These are phyloP conservation scores for Sphaerulina musiva DNA, from an alignment of 2,329 filamentous ascomycete genomes.

Conservation along the genomic window DNA sequence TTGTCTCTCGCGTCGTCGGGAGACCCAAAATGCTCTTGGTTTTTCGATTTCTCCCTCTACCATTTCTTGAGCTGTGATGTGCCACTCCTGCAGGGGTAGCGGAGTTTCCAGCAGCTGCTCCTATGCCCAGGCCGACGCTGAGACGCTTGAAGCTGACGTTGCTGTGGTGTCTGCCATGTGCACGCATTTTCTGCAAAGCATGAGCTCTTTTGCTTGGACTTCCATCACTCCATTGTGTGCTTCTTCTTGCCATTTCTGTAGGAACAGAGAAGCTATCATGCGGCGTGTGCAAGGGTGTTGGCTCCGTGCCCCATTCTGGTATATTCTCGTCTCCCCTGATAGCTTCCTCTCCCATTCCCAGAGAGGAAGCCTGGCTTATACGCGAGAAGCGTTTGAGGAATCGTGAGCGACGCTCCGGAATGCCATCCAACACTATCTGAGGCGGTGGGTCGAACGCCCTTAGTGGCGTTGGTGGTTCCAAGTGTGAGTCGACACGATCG, in stretches of 20 bases:
- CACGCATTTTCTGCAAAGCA: conserved; percentile 23
- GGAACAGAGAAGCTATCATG: conserved; percentile 41
- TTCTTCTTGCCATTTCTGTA: conserved; percentile 36
- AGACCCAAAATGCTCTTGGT: conserved; percentile 23
- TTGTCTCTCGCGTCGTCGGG: conserved; percentile 26
- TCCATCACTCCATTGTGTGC: conserved; percentile 28
- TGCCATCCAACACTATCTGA: conserved; percentile 33
- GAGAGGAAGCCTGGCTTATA: conserved; percentile 33
- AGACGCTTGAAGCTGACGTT: conserved; percentile 20
- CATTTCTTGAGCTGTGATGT: conserved; percentile 4
- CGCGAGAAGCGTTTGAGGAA: conserved; percentile 32
- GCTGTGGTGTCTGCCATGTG: conserved; percentile 27
- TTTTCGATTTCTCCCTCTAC: conserved; percentile 15
- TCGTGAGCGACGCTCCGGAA: conserved; percentile 21
- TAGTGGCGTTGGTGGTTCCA: conserved; percentile 5
- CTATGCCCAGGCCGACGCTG: conserved; percentile 22
- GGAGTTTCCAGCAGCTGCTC: conserved; percentile 20
- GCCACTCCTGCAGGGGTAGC: conserved; percentile 2
- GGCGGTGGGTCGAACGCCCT: conserved; percentile 34
- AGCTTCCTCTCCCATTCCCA: conserved; percentile 36
- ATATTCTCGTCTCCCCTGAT: conserved; percentile 37
- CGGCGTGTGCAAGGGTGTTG: conserved; percentile 35
- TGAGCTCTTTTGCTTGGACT: conserved; percentile 27
- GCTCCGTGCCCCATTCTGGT: conserved; percentile 36
- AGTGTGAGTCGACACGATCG: conserved; percentile 14